Base-by-base conservation (phyloP, 2,329 filamentous ascomycete species). In the Cladosporium sp. region DNA sequence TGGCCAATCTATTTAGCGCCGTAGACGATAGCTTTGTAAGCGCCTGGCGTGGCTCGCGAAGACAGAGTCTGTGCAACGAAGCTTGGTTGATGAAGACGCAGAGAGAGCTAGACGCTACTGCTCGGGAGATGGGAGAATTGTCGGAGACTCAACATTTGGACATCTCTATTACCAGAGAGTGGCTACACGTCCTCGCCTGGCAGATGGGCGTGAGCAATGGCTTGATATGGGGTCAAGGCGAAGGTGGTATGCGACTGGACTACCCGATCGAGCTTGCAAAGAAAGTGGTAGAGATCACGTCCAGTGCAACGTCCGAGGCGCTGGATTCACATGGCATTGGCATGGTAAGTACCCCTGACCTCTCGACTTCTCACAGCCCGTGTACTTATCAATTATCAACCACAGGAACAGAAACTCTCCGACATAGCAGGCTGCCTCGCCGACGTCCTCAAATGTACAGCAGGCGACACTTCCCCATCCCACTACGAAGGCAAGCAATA, bases 131-230 rank as follows among this genome's bases (percentile, higher is more conserved):
- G 30, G 72, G 70, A 14, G 68, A 74, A 8, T 64, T 77, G 8
- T 75, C 71, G 10, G 76, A 78, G 61, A 77, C 75, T n/a, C 75
- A 77, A 60, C 73, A 73, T 24, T 66, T 78, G 21, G 76, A 78
- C 63, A 77, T 78, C 24, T 68, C 68, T 51, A 68, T 78, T 4
- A 76, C 75, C 10, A 64, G 76, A 57, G 75, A 77, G 58, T 78
- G 76, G 76, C 62, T 78, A 10, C 76, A 78, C 59, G 73, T 78
- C 6, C 64, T 78, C n/a, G 74, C 75, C 8, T 78, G 76, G 76
- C 76, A 78, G 62, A 76, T 78, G 73, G 76, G 76, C 12, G 76
- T 78, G 21, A 75, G 72, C 51, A 77, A 77, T 47, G 76, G 76
- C 4, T 62, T 78, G 54, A 75, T 77, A 7, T 76, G 75, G 75